These are phyloP conservation scores for Salix dunnii DNA, from an alignment of 345 rosid genomes.

Conservation along the genomic window DNA sequence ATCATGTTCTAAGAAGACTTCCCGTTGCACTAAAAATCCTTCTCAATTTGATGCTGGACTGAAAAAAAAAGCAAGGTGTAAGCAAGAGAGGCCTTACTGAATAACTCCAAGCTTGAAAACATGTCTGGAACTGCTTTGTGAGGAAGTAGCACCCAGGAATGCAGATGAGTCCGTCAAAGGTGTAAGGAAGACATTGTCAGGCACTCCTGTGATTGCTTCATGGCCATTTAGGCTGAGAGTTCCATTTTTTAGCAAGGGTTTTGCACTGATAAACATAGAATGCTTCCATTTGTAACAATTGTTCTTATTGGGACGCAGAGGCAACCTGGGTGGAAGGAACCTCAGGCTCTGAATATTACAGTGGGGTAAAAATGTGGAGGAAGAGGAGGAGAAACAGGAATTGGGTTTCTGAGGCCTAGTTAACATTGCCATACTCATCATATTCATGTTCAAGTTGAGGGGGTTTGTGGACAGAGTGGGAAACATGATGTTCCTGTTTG, in stretches of 20 bases:
- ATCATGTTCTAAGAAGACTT: background rate
- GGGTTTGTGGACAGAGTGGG: background rate
- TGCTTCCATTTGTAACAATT: slow-evolving; percentile 27
- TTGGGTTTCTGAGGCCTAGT: slow-evolving; percentile 10
- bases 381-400: slow-evolving; percentile 3
- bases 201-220: slow-evolving; percentile 35
- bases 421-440: background rate
- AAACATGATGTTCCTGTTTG: slow-evolving; percentile 4
- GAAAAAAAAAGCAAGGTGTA: background rate
- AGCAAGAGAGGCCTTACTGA: slow-evolving; percentile 19
- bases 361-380: background rate
- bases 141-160: slow-evolving; percentile 46
- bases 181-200: slow-evolving; percentile 37
- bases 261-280: slow-evolving; percentile 37
- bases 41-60: too few relatives aligned
- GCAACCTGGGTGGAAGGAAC: slow-evolving; percentile 1
- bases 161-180: slow-evolving; percentile 40
- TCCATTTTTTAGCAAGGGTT: slow-evolving; percentile 40
- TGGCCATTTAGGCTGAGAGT: slow-evolving; percentile 33
- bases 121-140: slow-evolving; percentile 31
- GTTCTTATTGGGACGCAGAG: background rate
- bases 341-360: slow-evolving; percentile 4
- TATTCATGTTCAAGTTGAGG: background rate
- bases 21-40: too few relatives aligned
- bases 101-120: slow-evolving; percentile 55